Conservation (phyloP, 345 rosid species). For the Psidium guajava region DNA sequence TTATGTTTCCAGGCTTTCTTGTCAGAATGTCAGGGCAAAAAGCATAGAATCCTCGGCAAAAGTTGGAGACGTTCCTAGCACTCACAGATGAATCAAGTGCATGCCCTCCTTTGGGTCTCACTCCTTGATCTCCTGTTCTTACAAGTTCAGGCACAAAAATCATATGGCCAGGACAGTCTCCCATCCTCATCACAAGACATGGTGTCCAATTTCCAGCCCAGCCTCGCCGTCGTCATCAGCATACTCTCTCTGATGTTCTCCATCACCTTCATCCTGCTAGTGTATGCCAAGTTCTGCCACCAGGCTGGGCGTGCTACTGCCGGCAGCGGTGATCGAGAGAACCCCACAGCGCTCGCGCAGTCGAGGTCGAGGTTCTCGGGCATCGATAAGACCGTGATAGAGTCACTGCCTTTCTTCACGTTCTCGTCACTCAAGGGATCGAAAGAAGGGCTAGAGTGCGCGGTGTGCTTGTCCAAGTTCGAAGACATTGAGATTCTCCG, state of each 20-base stretch:
- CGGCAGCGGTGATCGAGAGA: neutral
- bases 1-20: neutral
- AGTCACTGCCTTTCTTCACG: conserved; percentile 80
- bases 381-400: conserved; percentile 58
- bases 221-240: conserved; percentile 72
- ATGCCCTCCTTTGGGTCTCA: neutral
- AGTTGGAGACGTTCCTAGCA: neutral
- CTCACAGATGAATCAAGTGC: neutral
- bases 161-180: neutral
- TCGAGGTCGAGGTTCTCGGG: conserved; percentile 53
- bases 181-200: conserved; percentile 3
- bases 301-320: conserved; percentile 1
- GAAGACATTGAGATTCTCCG: conserved; percentile 69
- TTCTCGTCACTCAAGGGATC: conserved; percentile 74
- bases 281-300: conserved; percentile 67
- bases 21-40: neutral
- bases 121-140: neutral
- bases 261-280: conserved; percentile 46
- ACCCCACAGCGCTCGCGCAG: conserved; percentile 4
- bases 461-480: conserved; percentile 76
- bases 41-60: neutral
- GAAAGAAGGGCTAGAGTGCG: conserved; percentile 73
- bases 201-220: conserved; percentile 56
- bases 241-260: conserved; percentile 60
- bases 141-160: neutral